phyloP scores from a whole-genome alignment of 768 basidiomycete species.

The Tylopilus vinaceipallidus region DNA sequence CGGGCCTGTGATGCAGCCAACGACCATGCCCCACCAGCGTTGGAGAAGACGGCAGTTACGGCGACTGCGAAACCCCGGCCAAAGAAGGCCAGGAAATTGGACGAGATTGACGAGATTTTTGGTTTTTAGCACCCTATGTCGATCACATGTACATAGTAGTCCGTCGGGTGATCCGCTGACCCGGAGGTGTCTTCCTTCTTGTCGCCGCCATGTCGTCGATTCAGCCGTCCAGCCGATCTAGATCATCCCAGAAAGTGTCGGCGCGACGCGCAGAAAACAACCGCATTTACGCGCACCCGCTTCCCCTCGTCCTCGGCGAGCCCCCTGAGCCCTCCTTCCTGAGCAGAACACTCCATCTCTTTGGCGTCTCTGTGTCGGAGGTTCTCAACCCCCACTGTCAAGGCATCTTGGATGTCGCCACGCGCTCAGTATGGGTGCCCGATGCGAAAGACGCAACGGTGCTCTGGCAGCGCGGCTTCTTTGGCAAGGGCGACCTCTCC shows the following conservation, averaged over 20 bases:
- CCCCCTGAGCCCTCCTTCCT: conserved; percentile 39
- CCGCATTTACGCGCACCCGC: conserved; percentile 63
- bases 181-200: too few species aligned
- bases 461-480: conserved; percentile 91
- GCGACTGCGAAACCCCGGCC: conserved; percentile 3
- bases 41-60: not conserved
- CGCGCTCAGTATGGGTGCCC: conserved; percentile 87
- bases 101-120: conserved; percentile 30
- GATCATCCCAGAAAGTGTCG: conserved; percentile 46
- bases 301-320: conserved; percentile 57
- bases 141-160: not conserved
- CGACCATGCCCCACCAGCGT: not conserved
- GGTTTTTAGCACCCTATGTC: conserved; percentile 16
- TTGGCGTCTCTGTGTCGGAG: conserved; percentile 58
- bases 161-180: too few species aligned
- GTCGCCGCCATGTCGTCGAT: conserved; percentile 52
- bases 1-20: not conserved
- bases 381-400: conserved; percentile 71
- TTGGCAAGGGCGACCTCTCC: conserved; percentile 94
- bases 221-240: conserved; percentile 38
- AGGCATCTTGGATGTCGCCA: conserved; percentile 73
- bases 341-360: conserved; percentile 46
- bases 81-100: conserved; percentile 19
- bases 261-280: conserved; percentile 62
- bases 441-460: conserved; percentile 59